These are phyloP conservation scores for Novymonas esmeraldas DNA, from an alignment of 208 protist species.

Conservation along the genomic window DNA sequence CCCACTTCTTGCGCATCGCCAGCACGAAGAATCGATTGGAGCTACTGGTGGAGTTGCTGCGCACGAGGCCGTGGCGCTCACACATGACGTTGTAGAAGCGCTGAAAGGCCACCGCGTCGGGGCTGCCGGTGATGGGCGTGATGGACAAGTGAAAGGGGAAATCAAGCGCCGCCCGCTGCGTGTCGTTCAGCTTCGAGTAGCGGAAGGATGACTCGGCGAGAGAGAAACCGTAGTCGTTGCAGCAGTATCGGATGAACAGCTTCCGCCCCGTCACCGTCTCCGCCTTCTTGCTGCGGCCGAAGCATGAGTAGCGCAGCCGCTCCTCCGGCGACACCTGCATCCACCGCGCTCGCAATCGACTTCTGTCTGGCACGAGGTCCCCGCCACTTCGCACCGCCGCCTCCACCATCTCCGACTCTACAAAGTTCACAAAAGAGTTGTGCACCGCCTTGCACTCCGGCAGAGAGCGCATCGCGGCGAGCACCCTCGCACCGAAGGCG, in stretches of 20 bases:
- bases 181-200: conserved; percentile 54
- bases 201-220: conserved; percentile 41
- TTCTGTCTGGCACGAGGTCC: conserved; percentile 23
- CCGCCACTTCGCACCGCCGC: conserved; percentile 47
- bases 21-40: conserved; percentile 65
- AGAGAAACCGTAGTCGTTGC: conserved; percentile 75
- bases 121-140: conserved; percentile 17
- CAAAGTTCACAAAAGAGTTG: conserved; percentile 34
- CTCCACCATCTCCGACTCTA: conserved; percentile 30
- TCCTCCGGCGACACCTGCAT: conserved; percentile 46
- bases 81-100: conserved; percentile 72
- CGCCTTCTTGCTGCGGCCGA: conserved; percentile 34
- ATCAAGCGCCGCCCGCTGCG: conserved; percentile 76
- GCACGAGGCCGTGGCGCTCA: conserved; percentile 51
- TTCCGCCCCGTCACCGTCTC: conserved; percentile 46
- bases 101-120: conserved; percentile 39
- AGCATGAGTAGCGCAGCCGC: conserved; percentile 53
- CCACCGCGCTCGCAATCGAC: conserved; percentile 20
- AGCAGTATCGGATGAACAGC: conserved; percentile 64
- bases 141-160: conserved; percentile 85
- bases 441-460: conserved; percentile 68
- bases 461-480: conserved; percentile 48
- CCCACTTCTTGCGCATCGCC: conserved; percentile 74
- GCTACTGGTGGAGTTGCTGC: conserved; percentile 15
- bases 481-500: conserved; percentile 54